A percentile compares a stretch with the other conserved stretches of the same genome.
Conservation (phyloP, 768 basidiomycete genomes). For the Infundibulicybe gibba region DNA sequence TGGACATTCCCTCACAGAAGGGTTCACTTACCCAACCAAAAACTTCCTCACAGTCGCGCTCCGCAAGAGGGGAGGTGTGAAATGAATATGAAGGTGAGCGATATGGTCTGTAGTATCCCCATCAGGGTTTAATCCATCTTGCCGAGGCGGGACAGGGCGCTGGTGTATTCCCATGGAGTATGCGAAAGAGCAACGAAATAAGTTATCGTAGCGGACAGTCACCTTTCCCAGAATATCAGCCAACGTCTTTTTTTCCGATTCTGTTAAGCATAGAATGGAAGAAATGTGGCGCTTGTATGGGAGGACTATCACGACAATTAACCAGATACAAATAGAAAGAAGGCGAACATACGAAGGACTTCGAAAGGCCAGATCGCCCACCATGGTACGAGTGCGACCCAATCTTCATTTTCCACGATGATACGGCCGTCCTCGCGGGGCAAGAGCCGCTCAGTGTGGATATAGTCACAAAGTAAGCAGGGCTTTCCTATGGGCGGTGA, state of each 20-base stretch:
- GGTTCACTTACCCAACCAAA: conserved; percentile 68
- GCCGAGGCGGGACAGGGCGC: conserved; percentile 51
- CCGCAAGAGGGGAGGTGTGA: conserved; percentile 79
- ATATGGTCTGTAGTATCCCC: conserved; percentile 45
- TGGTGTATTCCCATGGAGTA: conserved; percentile 97
- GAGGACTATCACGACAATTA: conserved; percentile 44
- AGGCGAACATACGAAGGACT: conserved; percentile 51
- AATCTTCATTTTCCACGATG: conserved; percentile 69
- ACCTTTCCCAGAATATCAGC: conserved; percentile 65
- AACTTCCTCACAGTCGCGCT: conserved; percentile 86
- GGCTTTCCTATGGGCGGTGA: conserved; percentile 37
- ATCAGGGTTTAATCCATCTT: conserved; percentile 13
- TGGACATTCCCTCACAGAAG: neutral
- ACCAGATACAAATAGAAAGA: neutral
- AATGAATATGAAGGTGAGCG: conserved; percentile 85
- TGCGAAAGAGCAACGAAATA: conserved; percentile 84
- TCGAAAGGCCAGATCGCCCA: conserved; percentile 97
- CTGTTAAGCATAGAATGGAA: conserved; percentile 57
- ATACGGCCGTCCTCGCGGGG: conserved; percentile 50
- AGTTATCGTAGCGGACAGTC: conserved; percentile 70
- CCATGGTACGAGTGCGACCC: conserved; percentile 87
- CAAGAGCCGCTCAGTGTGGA: conserved; percentile 53
- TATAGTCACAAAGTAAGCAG: conserved; percentile 81
- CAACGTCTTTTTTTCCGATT: conserved; percentile 58
- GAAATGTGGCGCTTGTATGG: conserved; percentile 79